Evolutionary conservation across 2,329 filamentous ascomycete genomes (phyloP).

Genomic region (Endocalyx cinctus): DNA sequence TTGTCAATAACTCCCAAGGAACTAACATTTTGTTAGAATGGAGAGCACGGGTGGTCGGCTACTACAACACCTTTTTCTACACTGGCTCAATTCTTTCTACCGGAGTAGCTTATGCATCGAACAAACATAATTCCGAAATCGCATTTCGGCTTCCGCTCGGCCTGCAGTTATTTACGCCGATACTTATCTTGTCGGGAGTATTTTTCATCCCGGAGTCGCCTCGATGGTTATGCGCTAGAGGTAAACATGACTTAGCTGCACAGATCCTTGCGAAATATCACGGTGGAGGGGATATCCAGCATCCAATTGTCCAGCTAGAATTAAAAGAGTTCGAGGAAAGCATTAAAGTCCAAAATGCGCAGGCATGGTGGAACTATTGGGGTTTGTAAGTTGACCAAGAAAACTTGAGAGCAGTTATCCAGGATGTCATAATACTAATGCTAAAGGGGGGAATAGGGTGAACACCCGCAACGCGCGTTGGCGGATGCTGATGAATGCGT

Average conservation of each 20-base stretch:
- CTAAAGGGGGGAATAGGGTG: constrained; percentile 7
- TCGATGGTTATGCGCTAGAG: constrained; percentile 35
- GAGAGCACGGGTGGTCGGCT: constrained; percentile 31
- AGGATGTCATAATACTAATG: no score
- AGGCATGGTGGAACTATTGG: constrained; percentile 22
- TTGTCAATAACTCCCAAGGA: no score
- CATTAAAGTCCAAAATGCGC: constrained; percentile 26
- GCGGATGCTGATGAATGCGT: constrained; percentile 13
- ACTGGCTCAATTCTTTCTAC: constrained; percentile 39
- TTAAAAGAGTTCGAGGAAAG: constrained; percentile 34
- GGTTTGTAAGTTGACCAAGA: constrained; percentile 12
- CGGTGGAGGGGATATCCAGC: constrained; percentile 25
- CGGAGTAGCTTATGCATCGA: constrained; percentile 27
- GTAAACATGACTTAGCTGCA: constrained; percentile 30
- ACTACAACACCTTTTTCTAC: constrained; percentile 36
- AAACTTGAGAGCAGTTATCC: no score
- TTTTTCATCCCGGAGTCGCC: constrained; percentile 38
- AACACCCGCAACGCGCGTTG: constrained; percentile 16
- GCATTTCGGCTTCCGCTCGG: constrained; percentile 31
- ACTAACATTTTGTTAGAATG: constrained; percentile 8
- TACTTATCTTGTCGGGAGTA: constrained; percentile 28
- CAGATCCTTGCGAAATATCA: constrained; percentile 30
- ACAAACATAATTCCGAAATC: constrained; percentile 13
- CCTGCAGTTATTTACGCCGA: constrained; percentile 33
- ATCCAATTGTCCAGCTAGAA: constrained; percentile 35